Conservation (phyloP, 73 alveolate genomes). For the Symbiodinium pilosum region DNA sequence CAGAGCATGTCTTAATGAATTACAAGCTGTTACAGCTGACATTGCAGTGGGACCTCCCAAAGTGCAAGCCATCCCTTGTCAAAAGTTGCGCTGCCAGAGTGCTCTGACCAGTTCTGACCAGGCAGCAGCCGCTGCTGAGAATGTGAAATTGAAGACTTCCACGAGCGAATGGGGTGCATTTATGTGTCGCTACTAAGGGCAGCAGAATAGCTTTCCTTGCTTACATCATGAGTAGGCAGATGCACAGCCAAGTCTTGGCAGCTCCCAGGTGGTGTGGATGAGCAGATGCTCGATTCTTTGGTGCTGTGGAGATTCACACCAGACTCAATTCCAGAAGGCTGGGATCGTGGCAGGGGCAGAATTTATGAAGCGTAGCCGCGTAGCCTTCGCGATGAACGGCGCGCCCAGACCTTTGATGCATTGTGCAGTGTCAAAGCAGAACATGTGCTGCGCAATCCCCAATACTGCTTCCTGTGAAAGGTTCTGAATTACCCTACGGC, state of each 20-base stretch:
- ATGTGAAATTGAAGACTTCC: neutral
- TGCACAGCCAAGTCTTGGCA: neutral
- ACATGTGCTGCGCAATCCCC: no score
- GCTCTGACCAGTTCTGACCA: neutral
- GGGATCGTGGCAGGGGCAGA: neutral
- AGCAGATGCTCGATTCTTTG: neutral
- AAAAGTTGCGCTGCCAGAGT: neutral
- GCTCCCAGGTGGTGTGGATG: neutral
- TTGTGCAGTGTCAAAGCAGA: no score
- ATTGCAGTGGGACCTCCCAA: no score
- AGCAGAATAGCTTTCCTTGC: neutral
- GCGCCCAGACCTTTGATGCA: no score
- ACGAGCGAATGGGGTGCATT: neutral
- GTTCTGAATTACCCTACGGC: no score
- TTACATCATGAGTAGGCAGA: neutral
- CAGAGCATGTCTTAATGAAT: no score
- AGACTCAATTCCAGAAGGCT: neutral
- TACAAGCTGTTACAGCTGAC: no score
- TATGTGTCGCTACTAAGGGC: neutral
- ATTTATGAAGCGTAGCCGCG: no score
- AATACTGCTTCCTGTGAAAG: no score
- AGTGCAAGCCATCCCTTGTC: neutral
- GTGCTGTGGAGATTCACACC: conserved; percentile 6
- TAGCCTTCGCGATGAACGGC: no score
- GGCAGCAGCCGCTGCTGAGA: conserved; percentile 13